Evolutionary conservation across 345 rosid genomes (phyloP).

Genomic region (Balakata baccata): DNA sequence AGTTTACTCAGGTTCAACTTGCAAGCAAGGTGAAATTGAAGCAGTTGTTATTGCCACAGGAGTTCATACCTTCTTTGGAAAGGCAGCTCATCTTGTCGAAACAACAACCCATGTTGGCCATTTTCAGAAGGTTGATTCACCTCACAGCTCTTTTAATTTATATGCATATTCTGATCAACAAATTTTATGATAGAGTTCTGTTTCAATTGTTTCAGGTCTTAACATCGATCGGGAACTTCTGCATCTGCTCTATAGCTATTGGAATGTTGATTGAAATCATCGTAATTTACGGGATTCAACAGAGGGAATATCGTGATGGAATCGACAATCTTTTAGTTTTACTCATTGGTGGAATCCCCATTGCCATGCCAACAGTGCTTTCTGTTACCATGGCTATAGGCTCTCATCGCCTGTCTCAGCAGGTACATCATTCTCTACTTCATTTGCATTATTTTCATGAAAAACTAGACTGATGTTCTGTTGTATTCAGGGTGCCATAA

Average conservation of each 20-base stretch:
- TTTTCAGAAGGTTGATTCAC: slow-evolving; percentile 63
- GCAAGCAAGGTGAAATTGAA: slow-evolving; percentile 92
- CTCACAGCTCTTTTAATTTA: not conserved
- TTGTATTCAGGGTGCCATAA: slow-evolving; percentile 66
- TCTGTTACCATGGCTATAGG: slow-evolving; percentile 97
- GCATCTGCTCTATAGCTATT: slow-evolving; percentile 84
- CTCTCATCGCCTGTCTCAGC: slow-evolving; percentile 77
- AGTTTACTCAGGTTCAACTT: slow-evolving; percentile 87
- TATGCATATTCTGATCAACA: not conserved
- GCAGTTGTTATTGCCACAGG: slow-evolving; percentile 91
- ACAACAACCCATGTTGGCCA: slow-evolving; percentile 78
- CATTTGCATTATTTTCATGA: not conserved
- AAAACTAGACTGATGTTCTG: not conserved
- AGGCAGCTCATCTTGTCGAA: slow-evolving; percentile 96
- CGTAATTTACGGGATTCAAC: slow-evolving; percentile 49
- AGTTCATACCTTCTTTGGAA: slow-evolving; percentile 88
- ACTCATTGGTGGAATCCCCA: slow-evolving; percentile 95
- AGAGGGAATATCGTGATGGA: slow-evolving; percentile 57
- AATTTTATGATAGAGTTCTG: not conserved
- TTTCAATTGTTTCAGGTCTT: slow-evolving; percentile 50
- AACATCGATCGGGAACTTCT: slow-evolving; percentile 87
- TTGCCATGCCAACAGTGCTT: slow-evolving; percentile 97
- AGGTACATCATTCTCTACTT: slow-evolving; percentile 34
- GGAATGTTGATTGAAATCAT: slow-evolving; percentile 75
- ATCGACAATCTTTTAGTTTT: slow-evolving; percentile 81